Base-by-base conservation (phyloP, 2,329 filamentous ascomycete species). In the Talaromyces sp. region DNA sequence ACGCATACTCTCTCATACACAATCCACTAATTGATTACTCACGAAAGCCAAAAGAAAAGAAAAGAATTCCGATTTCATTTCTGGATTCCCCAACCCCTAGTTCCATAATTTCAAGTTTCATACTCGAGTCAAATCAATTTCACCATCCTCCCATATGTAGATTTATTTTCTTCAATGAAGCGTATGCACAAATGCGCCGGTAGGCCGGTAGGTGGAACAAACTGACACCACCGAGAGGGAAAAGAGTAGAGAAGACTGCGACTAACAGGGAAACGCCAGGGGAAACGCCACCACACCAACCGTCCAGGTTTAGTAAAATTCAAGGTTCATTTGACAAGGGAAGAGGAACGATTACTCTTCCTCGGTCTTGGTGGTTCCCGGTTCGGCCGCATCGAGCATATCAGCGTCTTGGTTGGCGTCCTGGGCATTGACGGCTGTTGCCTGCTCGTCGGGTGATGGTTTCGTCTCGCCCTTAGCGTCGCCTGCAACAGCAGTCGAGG, bases 351-450 rank as follows among this genome's bases (percentile, higher is more conserved):
- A 50, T 39, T 52, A 63, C 60, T 68, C 55, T 65, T 69, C 68
- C 61, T 66, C 69, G 48, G 56, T 55, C 63, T 67, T 68, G 8
- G 44, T 55, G 35, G 68, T 42, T 42, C 66, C 66, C 33, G 71
- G 66, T 60, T 72, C 72, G 6, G 70, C 23, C n/a, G 35, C 73
- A 42, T 77, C 75, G 0, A 68, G 66, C 76, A 77, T 77, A 48
- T 76, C 74, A 5, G 71, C 68, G 33, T 69, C 66, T 48, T 68
- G 65, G 57, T 69, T 66, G 31, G 62, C 67, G 46, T 71, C 65
- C 37, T 65, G 58, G 31, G 18, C 31, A n/a, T 35, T 56, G 14
- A 23, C n/a, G 23, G 21, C 16, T 4, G 37, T 35, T 16, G 23
- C 21, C 7, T 46, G 33, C n/a, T 63, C 39, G 8, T 42, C 25